Percentiles rank a stretch among this genome's conserved stretches.
phyloP scores from a whole-genome alignment of 495 filamentous ascomycete species.

The Penicillium odoratum region DNA sequence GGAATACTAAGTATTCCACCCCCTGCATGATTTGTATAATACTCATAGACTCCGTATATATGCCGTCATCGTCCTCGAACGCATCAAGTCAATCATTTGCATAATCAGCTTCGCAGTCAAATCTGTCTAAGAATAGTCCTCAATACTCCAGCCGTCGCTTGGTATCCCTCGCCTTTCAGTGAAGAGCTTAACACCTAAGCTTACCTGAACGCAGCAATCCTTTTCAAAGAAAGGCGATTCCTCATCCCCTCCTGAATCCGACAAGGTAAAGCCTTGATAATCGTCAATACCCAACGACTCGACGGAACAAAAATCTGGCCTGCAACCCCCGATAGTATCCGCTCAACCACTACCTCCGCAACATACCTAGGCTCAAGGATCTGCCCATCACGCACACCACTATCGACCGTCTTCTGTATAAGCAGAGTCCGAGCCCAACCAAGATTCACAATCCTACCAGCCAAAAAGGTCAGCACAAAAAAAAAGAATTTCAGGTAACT shows the following conservation, averaged over 20 bases:
- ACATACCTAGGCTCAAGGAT: background rate
- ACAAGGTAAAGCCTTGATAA: background rate
- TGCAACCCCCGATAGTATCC: background rate
- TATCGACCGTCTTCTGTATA: background rate
- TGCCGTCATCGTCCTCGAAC: background rate
- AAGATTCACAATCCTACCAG: slow-evolving; percentile 4
- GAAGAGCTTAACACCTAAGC: background rate
- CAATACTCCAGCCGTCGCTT: no score
- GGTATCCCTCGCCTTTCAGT: no score
- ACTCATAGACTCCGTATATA: background rate
- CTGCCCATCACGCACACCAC: background rate
- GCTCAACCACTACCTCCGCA: background rate
- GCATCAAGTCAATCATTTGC: no score
- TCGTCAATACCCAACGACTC: background rate
- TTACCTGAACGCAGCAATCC: background rate
- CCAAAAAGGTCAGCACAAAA: background rate
- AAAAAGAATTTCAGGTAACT: background rate
- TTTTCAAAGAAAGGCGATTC: background rate
- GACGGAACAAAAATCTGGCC: background rate
- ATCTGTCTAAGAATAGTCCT: no score
- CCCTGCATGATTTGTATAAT: background rate
- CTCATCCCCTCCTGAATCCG: background rate
- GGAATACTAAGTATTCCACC: slow-evolving; percentile 34
- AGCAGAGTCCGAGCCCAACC: slow-evolving; percentile 8
- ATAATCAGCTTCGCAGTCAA: no score